phyloP scores from a whole-genome alignment of 352 stramenopile species.

The Pythium aquatile region DNA sequence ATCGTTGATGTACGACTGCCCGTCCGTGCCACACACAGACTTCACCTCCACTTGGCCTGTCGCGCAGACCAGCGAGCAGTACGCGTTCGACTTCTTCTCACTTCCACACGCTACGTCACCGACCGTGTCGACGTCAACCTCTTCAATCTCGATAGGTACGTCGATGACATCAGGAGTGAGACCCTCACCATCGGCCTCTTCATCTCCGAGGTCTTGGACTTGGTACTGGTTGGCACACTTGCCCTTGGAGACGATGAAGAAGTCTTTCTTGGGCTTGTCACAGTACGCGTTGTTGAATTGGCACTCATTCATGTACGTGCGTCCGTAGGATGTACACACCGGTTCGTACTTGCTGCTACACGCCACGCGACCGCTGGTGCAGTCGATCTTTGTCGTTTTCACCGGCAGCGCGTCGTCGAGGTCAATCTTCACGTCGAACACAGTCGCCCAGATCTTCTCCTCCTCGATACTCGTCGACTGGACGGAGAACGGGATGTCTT shows the following conservation, averaged over 20 bases:
- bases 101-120: neutral
- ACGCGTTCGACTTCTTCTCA: slow-evolving; percentile 1
- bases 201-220: neutral
- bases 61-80: slow-evolving; percentile 21
- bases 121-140: slow-evolving; percentile 7
- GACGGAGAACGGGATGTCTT: slow-evolving; percentile 7
- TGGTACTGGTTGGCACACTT: neutral
- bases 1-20: slow-evolving; percentile 35
- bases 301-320: slow-evolving; percentile 11
- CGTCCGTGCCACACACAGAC: slow-evolving; percentile 42
- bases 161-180: slow-evolving; percentile 11
- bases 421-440: slow-evolving; percentile 8
- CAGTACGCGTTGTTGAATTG: slow-evolving; percentile 12
- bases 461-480: neutral
- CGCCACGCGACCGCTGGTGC: neutral
- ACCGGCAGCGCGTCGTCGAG: neutral
- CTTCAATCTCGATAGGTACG: slow-evolving; percentile 14
- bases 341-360: neutral
- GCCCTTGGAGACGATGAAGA: slow-evolving; percentile 6
- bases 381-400: neutral
- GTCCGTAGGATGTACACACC: slow-evolving; percentile 10
- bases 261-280: slow-evolving; percentile 1
- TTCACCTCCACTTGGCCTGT: slow-evolving; percentile 22
- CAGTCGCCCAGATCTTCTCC: neutral
- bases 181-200: neutral